Evolutionary conservation across 1,284 basidiomycete genomes (phyloP).

Genomic region (Nidula niveotomentosa): DNA sequence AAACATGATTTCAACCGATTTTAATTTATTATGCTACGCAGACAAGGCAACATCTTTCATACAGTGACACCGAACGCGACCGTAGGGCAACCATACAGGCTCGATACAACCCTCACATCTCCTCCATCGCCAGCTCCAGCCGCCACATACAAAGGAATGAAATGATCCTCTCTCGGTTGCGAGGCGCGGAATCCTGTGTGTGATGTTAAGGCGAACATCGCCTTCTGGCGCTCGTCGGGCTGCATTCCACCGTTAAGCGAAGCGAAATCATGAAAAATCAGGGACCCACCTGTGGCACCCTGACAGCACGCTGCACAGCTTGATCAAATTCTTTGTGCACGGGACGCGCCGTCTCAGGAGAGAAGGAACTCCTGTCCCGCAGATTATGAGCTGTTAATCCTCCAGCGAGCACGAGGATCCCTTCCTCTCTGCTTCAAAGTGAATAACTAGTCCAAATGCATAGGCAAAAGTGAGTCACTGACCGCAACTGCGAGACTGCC

Average conservation of each 20-base stretch:
- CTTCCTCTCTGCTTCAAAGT: conserved; percentile 46
- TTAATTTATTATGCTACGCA: no score
- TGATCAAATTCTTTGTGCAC: conserved; percentile 56
- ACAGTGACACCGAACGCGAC: conserved; percentile 55
- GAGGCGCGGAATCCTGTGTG: conserved; percentile 62
- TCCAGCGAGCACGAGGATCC: conserved; percentile 69
- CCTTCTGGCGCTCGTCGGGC: conserved; percentile 29
- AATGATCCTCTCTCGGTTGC: conserved; percentile 74
- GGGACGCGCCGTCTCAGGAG: conserved; percentile 45
- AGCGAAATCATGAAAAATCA: background rate
- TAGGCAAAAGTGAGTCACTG: conserved; percentile 1
- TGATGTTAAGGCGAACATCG: conserved; percentile 42
- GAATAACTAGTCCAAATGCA: background rate
- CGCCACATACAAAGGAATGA: conserved; percentile 71
- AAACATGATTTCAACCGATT: no score
- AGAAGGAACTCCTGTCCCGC: conserved; percentile 51
- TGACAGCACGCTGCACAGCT: conserved; percentile 57
- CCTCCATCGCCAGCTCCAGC: conserved; percentile 69
- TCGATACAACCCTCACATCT: conserved; percentile 45
- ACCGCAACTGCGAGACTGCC: conserved; percentile 61
- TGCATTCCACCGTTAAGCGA: conserved; percentile 13
- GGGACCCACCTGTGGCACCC: conserved; percentile 45
- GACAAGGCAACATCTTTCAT: no score
- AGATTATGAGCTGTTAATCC: conserved; percentile 72
- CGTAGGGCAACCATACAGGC: conserved; percentile 56